Evolutionary conservation across 2,329 filamentous ascomycete genomes (phyloP).

Genomic region (Penicillium freii): DNA sequence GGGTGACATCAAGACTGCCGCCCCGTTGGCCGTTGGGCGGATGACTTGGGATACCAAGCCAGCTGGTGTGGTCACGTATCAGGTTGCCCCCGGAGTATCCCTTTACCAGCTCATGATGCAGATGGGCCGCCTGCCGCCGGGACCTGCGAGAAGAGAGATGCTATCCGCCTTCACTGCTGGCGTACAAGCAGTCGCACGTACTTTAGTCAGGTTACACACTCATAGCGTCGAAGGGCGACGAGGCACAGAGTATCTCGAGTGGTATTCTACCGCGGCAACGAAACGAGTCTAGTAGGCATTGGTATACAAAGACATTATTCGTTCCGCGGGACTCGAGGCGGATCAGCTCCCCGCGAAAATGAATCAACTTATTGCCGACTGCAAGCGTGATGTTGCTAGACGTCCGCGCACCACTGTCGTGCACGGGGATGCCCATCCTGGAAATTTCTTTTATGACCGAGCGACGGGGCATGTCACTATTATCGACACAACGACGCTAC

Average conservation of each 20-base stretch:
- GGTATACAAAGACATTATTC: not conserved
- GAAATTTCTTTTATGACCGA: conserved; percentile 1
- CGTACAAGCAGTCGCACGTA: not conserved
- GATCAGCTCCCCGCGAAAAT: not conserved
- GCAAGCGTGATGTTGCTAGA: not conserved
- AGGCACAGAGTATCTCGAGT: not conserved
- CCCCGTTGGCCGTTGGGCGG: not conserved
- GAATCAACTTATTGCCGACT: not conserved
- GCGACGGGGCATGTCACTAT: not conserved
- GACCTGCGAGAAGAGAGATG: not conserved
- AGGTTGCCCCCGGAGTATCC: not conserved
- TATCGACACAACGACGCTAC: conserved; percentile 1
- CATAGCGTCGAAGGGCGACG: not conserved
- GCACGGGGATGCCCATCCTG: not conserved
- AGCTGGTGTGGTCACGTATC: not conserved
- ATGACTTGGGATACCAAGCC: not conserved
- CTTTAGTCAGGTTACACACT: not conserved
- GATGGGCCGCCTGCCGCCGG: not conserved
- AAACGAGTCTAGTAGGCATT: not conserved
- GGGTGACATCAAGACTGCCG: not conserved
- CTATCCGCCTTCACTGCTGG: not conserved
- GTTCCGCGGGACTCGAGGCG: not conserved
- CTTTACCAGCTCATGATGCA: conserved; percentile 3
- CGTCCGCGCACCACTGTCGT: not conserved
- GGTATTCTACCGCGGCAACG: conserved; percentile 1